Percentiles rank a stretch among this genome's conserved stretches.
Conservation (phyloP, 139 green algal species). For the Coccomyxa sp. region DNA sequence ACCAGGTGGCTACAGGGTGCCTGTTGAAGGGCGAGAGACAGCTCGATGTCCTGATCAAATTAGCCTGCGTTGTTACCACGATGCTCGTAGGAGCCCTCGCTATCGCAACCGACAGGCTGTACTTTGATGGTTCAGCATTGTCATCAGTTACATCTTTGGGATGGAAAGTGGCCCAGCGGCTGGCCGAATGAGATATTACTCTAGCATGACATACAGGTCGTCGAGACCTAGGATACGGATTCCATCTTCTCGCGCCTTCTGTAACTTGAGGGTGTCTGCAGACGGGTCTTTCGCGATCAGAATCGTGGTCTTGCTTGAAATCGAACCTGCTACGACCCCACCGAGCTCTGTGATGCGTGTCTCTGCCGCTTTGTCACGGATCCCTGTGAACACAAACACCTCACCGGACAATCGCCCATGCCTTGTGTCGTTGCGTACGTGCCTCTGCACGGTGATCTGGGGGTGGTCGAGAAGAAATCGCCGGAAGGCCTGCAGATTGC, state of each 20-base stretch:
- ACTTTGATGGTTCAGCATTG: slow-evolving; percentile 1
- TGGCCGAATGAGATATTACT: background rate
- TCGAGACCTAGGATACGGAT: background rate
- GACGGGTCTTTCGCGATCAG: background rate
- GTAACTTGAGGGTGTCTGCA: background rate
- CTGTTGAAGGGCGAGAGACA: background rate
- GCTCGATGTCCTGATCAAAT: background rate
- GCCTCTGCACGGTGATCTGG: background rate
- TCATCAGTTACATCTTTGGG: slow-evolving; percentile 1
- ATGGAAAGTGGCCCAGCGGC: background rate
- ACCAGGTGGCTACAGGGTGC: background rate
- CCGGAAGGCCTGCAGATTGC: background rate
- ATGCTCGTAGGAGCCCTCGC: background rate
- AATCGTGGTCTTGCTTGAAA: background rate
- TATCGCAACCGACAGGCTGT: background rate
- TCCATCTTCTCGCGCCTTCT: background rate
- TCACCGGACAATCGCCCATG: background rate
- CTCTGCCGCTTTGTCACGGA: background rate
- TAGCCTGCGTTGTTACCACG: background rate
- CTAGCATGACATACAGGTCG: background rate
- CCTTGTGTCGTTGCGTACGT: background rate
- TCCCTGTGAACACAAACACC: background rate
- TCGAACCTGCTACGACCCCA: background rate
- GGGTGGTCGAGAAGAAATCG: background rate
- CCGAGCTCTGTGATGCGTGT: background rate